Conservation (phyloP, 2,329 filamentous ascomycete species). For the Aspergillus hortae region DNA sequence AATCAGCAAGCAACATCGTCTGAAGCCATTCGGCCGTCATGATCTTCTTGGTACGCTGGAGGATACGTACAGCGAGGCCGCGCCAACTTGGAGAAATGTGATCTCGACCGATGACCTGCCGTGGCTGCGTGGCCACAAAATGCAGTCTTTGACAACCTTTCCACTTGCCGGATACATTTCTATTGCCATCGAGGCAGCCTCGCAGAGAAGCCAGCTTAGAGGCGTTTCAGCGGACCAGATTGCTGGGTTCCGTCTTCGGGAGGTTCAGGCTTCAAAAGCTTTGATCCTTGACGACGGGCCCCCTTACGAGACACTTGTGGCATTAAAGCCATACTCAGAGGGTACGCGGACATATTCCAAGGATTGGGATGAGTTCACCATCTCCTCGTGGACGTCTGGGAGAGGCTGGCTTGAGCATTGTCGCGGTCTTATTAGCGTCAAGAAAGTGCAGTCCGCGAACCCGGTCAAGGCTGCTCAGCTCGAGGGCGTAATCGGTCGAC, state of each 20-base stretch:
- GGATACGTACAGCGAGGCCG: slow-evolving; percentile 15
- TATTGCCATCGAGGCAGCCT: slow-evolving; percentile 12
- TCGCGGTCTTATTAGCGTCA: background rate
- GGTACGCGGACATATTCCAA: background rate
- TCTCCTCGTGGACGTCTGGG: background rate
- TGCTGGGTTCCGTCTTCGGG: background rate
- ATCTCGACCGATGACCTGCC: slow-evolving; percentile 28
- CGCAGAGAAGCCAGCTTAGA: slow-evolving; percentile 2
- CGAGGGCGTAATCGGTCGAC: background rate
- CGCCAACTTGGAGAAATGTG: slow-evolving; percentile 43
- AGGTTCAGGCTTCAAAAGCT: background rate
- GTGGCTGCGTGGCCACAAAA: slow-evolving; percentile 46
- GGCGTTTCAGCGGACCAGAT: background rate
- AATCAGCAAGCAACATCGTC: slow-evolving; percentile 16
- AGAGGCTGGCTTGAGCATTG: slow-evolving; percentile 1
- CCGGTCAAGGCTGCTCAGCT: background rate
- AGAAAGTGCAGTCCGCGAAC: background rate
- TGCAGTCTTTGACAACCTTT: slow-evolving; percentile 10
- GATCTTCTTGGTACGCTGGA: slow-evolving; percentile 16
- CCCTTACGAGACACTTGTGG: background rate
- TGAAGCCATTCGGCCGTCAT: slow-evolving; percentile 6
- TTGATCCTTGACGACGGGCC: background rate
- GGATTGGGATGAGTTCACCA: background rate
- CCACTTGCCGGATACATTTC: slow-evolving; percentile 13
- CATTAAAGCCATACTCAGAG: background rate